Evolutionary conservation across 2,329 filamentous ascomycete genomes (phyloP).

Genomic region (Phialophora tarda): DNA sequence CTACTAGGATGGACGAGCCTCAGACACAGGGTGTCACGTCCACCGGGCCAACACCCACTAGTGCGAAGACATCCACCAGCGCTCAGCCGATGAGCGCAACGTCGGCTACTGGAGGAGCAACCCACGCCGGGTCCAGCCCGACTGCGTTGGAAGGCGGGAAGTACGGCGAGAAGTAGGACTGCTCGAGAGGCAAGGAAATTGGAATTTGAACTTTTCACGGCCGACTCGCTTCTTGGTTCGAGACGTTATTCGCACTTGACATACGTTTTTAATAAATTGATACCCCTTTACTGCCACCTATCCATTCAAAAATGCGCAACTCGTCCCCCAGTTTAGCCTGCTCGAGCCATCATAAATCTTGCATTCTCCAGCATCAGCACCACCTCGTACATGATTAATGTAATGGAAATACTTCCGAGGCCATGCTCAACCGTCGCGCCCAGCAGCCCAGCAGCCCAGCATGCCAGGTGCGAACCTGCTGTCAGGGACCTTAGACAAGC

Average conservation of each 20-base stretch:
- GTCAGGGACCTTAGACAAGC: too few species aligned
- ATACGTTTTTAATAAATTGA: neutral
- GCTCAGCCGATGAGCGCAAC: conserved; percentile 15
- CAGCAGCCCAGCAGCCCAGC: too few species aligned
- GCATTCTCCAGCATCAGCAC: neutral
- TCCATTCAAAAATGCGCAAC: too few species aligned
- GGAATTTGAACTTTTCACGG: neutral
- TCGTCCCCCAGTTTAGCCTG: too few species aligned
- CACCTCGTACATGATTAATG: neutral
- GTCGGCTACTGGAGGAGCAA: conserved; percentile 1
- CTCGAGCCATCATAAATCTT: neutral
- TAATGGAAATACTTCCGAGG: neutral
- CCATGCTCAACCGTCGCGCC: too few species aligned
- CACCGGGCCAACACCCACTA: conserved; percentile 15
- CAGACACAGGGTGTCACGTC: conserved; percentile 29
- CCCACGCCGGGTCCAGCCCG: neutral
- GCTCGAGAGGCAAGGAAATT: neutral
- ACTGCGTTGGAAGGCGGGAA: neutral
- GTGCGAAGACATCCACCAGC: conserved; percentile 23
- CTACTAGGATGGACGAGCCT: conserved; percentile 28
- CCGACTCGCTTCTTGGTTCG: neutral
- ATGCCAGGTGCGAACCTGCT: too few species aligned
- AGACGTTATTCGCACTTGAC: neutral
- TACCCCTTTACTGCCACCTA: neutral
- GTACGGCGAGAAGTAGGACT: neutral